Conservation (phyloP, 1,284 basidiomycete species). For the Amylostereum chailletii region DNA sequence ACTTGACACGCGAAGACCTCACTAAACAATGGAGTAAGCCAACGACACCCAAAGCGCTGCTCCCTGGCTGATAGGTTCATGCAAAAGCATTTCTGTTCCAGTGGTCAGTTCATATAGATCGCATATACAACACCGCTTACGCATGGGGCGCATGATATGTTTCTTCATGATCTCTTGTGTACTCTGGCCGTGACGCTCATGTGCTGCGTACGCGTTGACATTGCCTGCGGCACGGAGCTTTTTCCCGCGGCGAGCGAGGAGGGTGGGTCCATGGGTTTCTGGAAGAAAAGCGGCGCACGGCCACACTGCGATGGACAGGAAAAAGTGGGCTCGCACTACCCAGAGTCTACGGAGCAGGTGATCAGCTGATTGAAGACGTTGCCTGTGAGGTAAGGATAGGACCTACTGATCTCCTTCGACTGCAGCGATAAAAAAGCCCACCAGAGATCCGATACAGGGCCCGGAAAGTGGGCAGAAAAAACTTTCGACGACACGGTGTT, state of each 20-base stretch:
- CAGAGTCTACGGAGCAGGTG: constrained; percentile 14
- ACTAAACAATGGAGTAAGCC: constrained; percentile 22
- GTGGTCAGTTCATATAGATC: neutral
- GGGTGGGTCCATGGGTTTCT: constrained; percentile 19
- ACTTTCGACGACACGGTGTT: constrained; percentile 1
- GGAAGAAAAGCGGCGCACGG: constrained; percentile 18
- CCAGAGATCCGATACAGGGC: constrained; percentile 15
- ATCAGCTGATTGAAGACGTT: neutral
- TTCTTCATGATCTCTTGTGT: constrained; percentile 13
- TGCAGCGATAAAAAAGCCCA: constrained; percentile 19
- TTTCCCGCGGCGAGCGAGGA: constrained; percentile 15
- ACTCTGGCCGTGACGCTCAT: constrained; percentile 15
- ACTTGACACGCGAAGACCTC: constrained; percentile 1
- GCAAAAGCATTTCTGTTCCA: constrained; percentile 17
- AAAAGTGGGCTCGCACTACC: constrained; percentile 19
- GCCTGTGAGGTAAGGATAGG: neutral
- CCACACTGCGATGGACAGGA: constrained; percentile 15
- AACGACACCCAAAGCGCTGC: constrained; percentile 19
- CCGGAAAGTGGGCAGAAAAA: constrained; percentile 15
- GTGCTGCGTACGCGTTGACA: constrained; percentile 14
- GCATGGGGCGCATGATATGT: constrained; percentile 16
- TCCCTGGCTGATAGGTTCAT: constrained; percentile 19
- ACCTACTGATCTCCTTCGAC: constrained; percentile 12
- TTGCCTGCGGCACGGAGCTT: constrained; percentile 14
- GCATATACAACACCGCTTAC: constrained; percentile 9